Base-by-base conservation (phyloP, 2,329 filamentous ascomycete genomes). In the Dendryphion nanum region DNA sequence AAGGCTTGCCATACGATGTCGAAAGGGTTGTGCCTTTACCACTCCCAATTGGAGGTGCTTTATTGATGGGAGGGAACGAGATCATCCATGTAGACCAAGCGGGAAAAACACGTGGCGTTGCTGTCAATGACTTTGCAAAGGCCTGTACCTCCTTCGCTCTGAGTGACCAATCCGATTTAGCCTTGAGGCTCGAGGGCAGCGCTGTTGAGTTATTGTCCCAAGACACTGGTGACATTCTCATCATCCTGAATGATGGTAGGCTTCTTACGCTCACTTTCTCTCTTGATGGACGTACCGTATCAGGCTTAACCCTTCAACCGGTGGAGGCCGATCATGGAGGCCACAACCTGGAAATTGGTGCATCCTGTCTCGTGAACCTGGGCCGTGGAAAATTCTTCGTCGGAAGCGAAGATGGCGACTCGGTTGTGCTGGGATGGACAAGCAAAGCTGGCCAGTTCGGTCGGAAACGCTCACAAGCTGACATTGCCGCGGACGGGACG, bases 81-180 rank as follows among this genome's bases (percentile, higher is more conserved):
- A 68, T 98, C 45, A 86, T 98, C 43, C 93, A 98, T 63, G 82
- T 98, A 48, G 91, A 97, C 59, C 93, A 98, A 72, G 89, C 89
- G 8, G 93, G 93, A 19, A 96, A 95, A 64, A 80, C 89, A 10
- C 95, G 89, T 56, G 91, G 89, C 2, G 85, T 97, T 41, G 91
- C 86, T 4, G 87, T 98, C 47, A 98, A 98, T 58, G 79, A 88
- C 21, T 94, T 95, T 68, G 85, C 90, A 4, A 88, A 83, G 61
- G 80, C 86, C 44, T 80, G 81, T 47, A 95, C 91, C 2, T 79
- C 85, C 0, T 97, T 96, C 55, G 80, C 84, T 35, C 81, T 98
- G 61, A 78, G 80, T 4, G 93, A 98, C 61, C 91, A 96, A 66
- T 86, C 89, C 1, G 80, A 87, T 31, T 73, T 97, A 30, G 78